A percentile compares a stretch with the other conserved stretches of the same genome.
These are phyloP conservation scores for Fomitopsis betulina DNA, from an alignment of 1,284 basidiomycete genomes.

Conservation along the genomic window DNA sequence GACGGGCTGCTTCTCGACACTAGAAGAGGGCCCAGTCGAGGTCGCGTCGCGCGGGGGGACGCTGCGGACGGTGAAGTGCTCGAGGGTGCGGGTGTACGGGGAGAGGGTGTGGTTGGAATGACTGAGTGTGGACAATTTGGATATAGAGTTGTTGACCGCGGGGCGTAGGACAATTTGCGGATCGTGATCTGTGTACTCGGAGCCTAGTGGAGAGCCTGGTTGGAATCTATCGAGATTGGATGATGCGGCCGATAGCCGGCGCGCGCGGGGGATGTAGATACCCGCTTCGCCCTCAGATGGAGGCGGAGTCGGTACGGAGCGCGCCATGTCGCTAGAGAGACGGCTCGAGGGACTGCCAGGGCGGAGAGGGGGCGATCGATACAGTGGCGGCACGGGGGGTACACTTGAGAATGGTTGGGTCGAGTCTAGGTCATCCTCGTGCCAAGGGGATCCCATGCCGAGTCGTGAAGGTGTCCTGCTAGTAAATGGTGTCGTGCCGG, in stretches of 20 bases:
- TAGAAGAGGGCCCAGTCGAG: slow-evolving; percentile 22
- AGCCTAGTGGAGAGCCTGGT: slow-evolving; percentile 35
- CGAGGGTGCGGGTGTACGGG: slow-evolving; percentile 83
- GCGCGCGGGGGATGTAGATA: slow-evolving; percentile 22
- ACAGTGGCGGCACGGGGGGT: slow-evolving; percentile 27
- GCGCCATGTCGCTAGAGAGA: slow-evolving; percentile 27
- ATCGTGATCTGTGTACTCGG: slow-evolving; percentile 32
- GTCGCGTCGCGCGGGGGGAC: slow-evolving; percentile 57
- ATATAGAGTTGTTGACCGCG: slow-evolving; percentile 67
- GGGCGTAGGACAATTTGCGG: slow-evolving; percentile 70
- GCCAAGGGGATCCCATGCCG: slow-evolving; percentile 10
- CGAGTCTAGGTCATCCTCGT: slow-evolving; percentile 13
- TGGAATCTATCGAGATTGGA: slow-evolving; percentile 32
- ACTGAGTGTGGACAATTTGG: slow-evolving; percentile 79
- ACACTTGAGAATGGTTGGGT: slow-evolving; percentile 25
- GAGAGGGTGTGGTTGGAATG: slow-evolving; percentile 88
- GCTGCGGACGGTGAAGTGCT: slow-evolving; percentile 87
- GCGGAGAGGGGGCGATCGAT: slow-evolving; percentile 23
- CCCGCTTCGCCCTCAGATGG: slow-evolving; percentile 22
- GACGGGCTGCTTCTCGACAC: slow-evolving; percentile 44
- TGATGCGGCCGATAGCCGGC: slow-evolving; percentile 32
- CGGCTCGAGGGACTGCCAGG: slow-evolving; percentile 26
- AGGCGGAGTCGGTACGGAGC: slow-evolving; percentile 29
- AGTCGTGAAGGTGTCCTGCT: slow-evolving; percentile 11
- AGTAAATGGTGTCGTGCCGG: slow-evolving; percentile 21